A percentile compares a stretch with the other conserved stretches of the same genome.
Conservation (phyloP, 768 basidiomycete species). For the Paxillus involutus region DNA sequence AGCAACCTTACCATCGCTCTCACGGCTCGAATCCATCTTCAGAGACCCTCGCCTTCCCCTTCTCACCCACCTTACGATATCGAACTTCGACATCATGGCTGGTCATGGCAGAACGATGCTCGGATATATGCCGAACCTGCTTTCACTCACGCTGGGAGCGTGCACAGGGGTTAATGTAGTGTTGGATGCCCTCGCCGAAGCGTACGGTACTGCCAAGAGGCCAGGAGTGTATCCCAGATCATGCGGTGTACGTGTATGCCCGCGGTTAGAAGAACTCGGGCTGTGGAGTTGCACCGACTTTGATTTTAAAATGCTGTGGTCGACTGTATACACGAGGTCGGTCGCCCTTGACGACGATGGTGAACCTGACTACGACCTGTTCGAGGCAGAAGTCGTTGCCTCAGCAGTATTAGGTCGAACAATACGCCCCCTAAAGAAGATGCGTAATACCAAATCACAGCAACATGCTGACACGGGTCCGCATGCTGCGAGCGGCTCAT, state of each 20-base stretch:
- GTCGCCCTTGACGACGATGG: conserved; percentile 10
- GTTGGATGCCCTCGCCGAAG: conserved; percentile 41
- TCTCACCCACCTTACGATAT: conserved; percentile 51
- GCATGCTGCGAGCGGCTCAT: conserved; percentile 14
- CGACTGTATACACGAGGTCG: conserved; percentile 36
- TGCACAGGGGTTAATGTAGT: conserved; percentile 44
- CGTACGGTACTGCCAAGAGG: conserved; percentile 23
- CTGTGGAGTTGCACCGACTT: conserved; percentile 53
- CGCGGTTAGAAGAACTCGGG: conserved; percentile 48
- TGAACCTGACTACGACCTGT: conserved; percentile 8
- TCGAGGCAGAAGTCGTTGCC: conserved; percentile 21
- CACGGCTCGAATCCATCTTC: conserved; percentile 52
- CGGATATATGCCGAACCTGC: conserved; percentile 51
- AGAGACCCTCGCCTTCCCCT: conserved; percentile 53
- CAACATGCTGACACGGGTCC: conserved; percentile 12
- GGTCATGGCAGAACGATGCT: conserved; percentile 44
- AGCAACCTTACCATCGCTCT: conserved; percentile 34
- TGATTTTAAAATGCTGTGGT: conserved; percentile 35
- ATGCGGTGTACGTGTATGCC: conserved; percentile 47
- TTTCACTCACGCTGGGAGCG: conserved; percentile 45
- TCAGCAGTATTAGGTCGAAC: conserved; percentile 26
- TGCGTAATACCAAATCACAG: conserved; percentile 11
- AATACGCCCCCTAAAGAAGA: conserved; percentile 39
- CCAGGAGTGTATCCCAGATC: conserved; percentile 13
- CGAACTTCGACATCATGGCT: conserved; percentile 42